phyloP scores from a whole-genome alignment of 345 rosid species.

The Geranium brycei region DNA sequence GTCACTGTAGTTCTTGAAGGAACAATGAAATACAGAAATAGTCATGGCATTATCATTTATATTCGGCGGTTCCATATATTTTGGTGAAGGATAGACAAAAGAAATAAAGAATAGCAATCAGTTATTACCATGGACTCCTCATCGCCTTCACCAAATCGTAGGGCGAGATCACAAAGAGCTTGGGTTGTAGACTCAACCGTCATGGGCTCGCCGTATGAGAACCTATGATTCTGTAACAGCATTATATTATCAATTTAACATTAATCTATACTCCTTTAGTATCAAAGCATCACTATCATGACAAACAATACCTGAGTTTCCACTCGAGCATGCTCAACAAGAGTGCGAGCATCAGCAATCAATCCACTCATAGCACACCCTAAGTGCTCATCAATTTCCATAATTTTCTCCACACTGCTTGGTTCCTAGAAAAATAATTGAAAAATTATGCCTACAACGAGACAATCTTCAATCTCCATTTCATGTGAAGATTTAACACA shows the following conservation, averaged over 20 bases:
- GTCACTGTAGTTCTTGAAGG: too few relatives aligned
- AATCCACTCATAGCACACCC: constrained; percentile 99
- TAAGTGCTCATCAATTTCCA: constrained; percentile 93
- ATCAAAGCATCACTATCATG: neutral
- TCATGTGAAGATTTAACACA: too few relatives aligned
- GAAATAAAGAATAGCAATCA: neutral
- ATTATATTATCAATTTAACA: neutral
- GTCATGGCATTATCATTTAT: too few relatives aligned
- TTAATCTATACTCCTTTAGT: neutral
- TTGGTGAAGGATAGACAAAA: neutral
- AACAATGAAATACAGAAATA: too few relatives aligned
- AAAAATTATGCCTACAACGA: neutral
- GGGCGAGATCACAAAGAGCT: constrained; percentile 88
- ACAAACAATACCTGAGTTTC: constrained; percentile 66
- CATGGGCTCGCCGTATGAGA: constrained; percentile 98
- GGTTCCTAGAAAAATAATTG: constrained; percentile 52
- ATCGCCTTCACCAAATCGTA: constrained; percentile 97
- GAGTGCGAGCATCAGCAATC: constrained; percentile 96
- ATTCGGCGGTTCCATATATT: neutral
- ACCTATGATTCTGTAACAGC: constrained; percentile 48
- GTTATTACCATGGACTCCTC: constrained; percentile 91
- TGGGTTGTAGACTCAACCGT: constrained; percentile 94
- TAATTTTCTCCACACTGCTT: constrained; percentile 93
- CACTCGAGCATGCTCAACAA: constrained; percentile 96
- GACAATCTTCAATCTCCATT: too few relatives aligned